Base-by-base conservation (phyloP, 805 yeast species). In the Starmerella vitae region DNA sequence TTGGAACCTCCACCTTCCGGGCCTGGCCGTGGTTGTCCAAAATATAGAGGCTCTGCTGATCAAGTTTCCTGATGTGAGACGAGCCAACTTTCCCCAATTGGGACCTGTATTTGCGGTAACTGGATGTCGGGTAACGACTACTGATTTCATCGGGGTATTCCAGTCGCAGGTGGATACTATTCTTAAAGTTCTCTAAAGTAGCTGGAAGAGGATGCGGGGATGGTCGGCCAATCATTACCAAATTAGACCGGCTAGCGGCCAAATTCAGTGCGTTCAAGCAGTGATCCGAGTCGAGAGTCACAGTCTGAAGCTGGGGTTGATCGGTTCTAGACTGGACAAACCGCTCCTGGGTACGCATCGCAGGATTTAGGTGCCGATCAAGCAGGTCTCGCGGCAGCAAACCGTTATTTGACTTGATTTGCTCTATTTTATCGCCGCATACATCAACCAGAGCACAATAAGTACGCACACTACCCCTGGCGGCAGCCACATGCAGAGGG, bases 401-500 rank as follows among this genome's bases (percentile, higher is more conserved):
- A 15, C 20, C 38, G 31, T 20, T 20, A 26, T 10, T 8, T n/a
- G 18, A 20, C 21, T 31, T 31, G 17, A 31, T 13, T 15, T 20
- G 20, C 3, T 26, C 33, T 10, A 33, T 17, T 6, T 49, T 44
- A 12, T 50, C 56, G 1, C 52, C 48, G 7, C 28, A 28, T 8
- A 46, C 44, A 3, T 50, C 53, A 3, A 46, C 30, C 7, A 50
- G 41, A 7, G 39, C 30, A 5, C 37, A 25, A 19, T 50, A 30
- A 15, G 40, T 45, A 8, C 48, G 30, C 20, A 52, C 24, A 22
- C 47, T 33, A 15, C 56, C 53, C 25, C 22, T 24, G 19, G 40
- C 34, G 3, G 56, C 56, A 12, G 56, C 56, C 1, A 40, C 6
- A 21, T 49, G 52, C 20, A 51, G 43, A 4, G 56, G 56, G 12